Evolutionary conservation across 441 rosid species (phyloP), one percentile per base, ranked within the genome.

Genomic region (Mallotus repandus): DNA sequence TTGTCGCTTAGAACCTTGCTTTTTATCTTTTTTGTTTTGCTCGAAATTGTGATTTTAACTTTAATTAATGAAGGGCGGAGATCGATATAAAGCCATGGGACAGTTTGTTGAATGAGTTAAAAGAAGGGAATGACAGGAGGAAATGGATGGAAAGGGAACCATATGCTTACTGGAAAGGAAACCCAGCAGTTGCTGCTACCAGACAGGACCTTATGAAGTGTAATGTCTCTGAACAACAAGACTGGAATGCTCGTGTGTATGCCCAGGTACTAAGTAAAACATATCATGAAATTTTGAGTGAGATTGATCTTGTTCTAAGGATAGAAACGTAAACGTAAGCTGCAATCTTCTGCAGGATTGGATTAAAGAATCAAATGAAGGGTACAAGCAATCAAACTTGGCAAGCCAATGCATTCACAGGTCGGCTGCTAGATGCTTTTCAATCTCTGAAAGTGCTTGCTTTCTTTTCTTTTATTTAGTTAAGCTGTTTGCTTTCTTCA

Each of bases 91-190:
- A 83, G 76, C 86, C 90, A 66, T 91, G 93, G 96, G 79, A 50
- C 63, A n/a, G 53, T 1, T 73, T 84, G 79, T 66, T 84, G 79
- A 76, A 77, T 57, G 84, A 86, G 54, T 66, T 91, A 35, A 75
- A 69, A 78, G 87, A 86, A 81, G 91, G 88, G 55, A 91, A 89
- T 76, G 59, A 76, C 50, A 76, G 69, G 74, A 83, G 8, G n/a
- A 70, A 9, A 64, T 91, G 93, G 96, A 77, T 63, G 15, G 86
- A 87, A 3, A 84, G 93, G 71, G 84, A 84, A 38, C 86, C 91
- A 21, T 79, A 80, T 50, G 93, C 93, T 18, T 89, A 84, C 56
- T 91, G 93, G 93, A 91, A 84, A 67, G 96, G 96, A 16, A 91
- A 91, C 74, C 93, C 93, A 6, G 7, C 12, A 6, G 92, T 89